phyloP scores from a whole-genome alignment of 352 stramenopile genomes.

The Aphanomyces cochlioides region DNA sequence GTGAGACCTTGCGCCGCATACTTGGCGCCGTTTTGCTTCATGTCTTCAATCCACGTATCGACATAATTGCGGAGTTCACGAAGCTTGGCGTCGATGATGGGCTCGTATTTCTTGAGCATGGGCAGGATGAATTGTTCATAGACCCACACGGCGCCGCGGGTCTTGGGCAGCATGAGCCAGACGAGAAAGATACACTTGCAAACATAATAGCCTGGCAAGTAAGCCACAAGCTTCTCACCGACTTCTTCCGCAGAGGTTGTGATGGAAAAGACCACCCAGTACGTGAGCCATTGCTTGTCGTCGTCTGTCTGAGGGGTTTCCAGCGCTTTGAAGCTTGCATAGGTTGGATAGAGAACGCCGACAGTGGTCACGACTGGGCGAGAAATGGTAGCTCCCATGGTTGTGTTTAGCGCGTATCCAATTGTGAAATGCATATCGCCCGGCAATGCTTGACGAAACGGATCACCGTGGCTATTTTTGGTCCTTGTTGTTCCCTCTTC shows the following conservation, averaged over 20 bases:
- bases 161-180: conserved; percentile 94
- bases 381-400: conserved; percentile 24
- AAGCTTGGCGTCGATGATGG: conserved; percentile 61
- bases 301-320: conserved; percentile 49
- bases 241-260: conserved; percentile 90
- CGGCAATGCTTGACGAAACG: not conserved
- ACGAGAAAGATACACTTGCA: conserved; percentile 95
- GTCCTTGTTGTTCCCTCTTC: too few relatives aligned
- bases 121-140: conserved; percentile 58
- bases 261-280: conserved; percentile 95
- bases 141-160: conserved; percentile 64
- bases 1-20: conserved; percentile 22
- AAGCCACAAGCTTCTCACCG: conserved; percentile 45
- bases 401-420: not conserved
- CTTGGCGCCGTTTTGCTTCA: conserved; percentile 43
- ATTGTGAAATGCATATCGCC: too few relatives aligned
- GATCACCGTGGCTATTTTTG: not conserved
- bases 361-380: conserved; percentile 25
- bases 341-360: conserved; percentile 59
- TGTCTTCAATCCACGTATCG: conserved; percentile 47
- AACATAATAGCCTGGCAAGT: conserved; percentile 93
- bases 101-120: conserved; percentile 68
- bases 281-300: conserved; percentile 89
- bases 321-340: conserved; percentile 74
- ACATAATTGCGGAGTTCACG: conserved; percentile 44